Evolutionary conservation across 495 filamentous ascomycete genomes (phyloP).

Genomic region (Neurospora sp.): DNA sequence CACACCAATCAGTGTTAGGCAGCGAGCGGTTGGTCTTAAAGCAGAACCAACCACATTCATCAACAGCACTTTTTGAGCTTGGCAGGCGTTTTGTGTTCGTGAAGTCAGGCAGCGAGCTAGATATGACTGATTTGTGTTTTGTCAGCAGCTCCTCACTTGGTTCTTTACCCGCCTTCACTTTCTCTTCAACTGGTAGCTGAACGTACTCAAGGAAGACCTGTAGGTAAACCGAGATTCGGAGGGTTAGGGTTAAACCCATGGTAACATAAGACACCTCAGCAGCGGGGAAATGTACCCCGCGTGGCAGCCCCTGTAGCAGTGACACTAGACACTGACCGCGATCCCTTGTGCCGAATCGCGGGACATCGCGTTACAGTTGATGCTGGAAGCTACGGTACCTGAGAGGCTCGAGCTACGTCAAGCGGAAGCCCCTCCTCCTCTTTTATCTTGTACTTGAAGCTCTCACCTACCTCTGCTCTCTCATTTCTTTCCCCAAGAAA

Average conservation of each 20-base stretch:
- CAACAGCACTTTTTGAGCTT: not conserved
- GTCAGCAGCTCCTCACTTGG: not conserved
- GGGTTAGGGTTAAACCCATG: not conserved
- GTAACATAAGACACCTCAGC: not conserved
- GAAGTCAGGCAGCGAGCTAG: not conserved
- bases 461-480: slow-evolving; percentile 1
- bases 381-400: not conserved
- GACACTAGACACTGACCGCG: not conserved
- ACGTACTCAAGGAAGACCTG: too few relatives aligned
- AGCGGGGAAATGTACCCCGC: not conserved
- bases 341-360: not conserved
- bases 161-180: not conserved
- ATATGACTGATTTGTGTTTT: not conserved
- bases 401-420: not conserved
- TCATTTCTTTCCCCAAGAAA: not conserved
- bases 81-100: not conserved
- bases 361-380: not conserved
- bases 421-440: not conserved
- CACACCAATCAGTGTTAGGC: not conserved
- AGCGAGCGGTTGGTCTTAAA: not conserved
- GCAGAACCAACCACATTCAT: not conserved
- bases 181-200: not conserved
- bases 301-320: not conserved
- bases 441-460: not conserved
- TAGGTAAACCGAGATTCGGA: too few relatives aligned